These are phyloP conservation scores for Talaromyces pinophilus DNA, from an alignment of 2,329 filamentous ascomycete species.

Conservation along the genomic window DNA sequence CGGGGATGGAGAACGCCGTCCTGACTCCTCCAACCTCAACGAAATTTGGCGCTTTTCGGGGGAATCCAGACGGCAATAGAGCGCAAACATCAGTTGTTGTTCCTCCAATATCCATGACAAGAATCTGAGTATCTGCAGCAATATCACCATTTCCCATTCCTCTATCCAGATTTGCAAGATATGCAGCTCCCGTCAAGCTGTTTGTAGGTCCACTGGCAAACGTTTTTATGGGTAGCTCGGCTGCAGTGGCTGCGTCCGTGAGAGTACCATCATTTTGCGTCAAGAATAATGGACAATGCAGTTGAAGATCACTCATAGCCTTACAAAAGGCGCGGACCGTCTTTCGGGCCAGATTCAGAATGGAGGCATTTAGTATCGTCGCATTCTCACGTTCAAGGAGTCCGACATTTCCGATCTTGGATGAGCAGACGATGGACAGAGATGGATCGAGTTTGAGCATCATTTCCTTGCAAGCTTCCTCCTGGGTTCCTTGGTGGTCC, in stretches of 20 bases:
- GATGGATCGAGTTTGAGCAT: constrained; percentile 34
- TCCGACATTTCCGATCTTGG: constrained; percentile 49
- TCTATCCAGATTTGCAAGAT: constrained; percentile 46
- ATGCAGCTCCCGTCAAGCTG: constrained; percentile 64
- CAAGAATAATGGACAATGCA: constrained; percentile 60
- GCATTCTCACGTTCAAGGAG: constrained; percentile 64
- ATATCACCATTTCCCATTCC: constrained; percentile 21
- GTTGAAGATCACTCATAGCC: constrained; percentile 53
- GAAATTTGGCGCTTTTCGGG: constrained; percentile 63
- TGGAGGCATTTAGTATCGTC: constrained; percentile 64
- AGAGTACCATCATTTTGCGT: constrained; percentile 67
- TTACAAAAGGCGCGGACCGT: constrained; percentile 60
- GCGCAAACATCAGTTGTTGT: constrained; percentile 67
- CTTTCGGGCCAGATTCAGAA: constrained; percentile 58
- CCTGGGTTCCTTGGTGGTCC: constrained; percentile 46
- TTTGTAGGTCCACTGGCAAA: constrained; percentile 67
- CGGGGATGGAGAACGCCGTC: constrained; percentile 62
- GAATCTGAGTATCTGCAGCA: constrained; percentile 49
- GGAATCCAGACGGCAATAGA: constrained; percentile 63
- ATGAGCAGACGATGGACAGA: constrained; percentile 47
- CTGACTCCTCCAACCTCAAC: constrained; percentile 64
- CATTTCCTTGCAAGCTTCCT: constrained; percentile 43
- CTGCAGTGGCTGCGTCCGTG: constrained; percentile 55
- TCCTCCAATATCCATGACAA: constrained; percentile 61
- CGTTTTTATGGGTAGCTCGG: constrained; percentile 60